A percentile compares a stretch with the other conserved stretches of the same genome.
Evolutionary conservation across 2,329 filamentous ascomycete genomes (phyloP).

Genomic region (Botrytis deweyae): DNA sequence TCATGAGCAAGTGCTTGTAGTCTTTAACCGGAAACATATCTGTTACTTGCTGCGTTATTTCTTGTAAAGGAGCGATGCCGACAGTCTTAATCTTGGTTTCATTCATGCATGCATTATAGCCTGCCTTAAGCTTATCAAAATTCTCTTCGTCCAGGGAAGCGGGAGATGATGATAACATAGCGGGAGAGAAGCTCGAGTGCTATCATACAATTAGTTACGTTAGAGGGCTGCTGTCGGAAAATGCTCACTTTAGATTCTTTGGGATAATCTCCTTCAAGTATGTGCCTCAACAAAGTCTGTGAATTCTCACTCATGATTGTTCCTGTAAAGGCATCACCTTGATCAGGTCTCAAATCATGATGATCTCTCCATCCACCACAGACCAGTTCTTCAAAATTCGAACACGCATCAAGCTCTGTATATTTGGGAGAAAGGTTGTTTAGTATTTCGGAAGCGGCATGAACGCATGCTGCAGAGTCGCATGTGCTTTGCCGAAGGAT

Average conservation of each 20-base stretch:
- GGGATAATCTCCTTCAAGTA: constrained; percentile 59
- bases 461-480: constrained; percentile 59
- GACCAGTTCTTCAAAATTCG: constrained; percentile 65
- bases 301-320: constrained; percentile 62
- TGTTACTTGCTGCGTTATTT: constrained; percentile 54
- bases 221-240: constrained; percentile 19
- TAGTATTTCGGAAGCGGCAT: constrained; percentile 61
- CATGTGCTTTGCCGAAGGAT: constrained; percentile 43
- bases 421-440: constrained; percentile 63
- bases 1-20: constrained; percentile 22
- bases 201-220: constrained; percentile 32
- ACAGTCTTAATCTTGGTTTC: constrained; percentile 54
- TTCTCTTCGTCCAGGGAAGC: constrained; percentile 57
- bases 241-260: constrained; percentile 41
- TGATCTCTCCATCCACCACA: constrained; percentile 65
- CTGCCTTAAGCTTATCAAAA: constrained; percentile 63
- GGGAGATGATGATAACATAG: constrained; percentile 40
- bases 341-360: constrained; percentile 65
- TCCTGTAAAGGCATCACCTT: constrained; percentile 58
- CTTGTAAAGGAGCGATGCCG: constrained; percentile 56
- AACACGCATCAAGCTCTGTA: constrained; percentile 63
- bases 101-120: constrained; percentile 66
- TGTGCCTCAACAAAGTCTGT: constrained; percentile 58
- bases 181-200: constrained; percentile 52
- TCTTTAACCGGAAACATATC: constrained; percentile 44